Base-by-base conservation (phyloP, 805 yeast species). In the Candida yuanshanica region DNA sequence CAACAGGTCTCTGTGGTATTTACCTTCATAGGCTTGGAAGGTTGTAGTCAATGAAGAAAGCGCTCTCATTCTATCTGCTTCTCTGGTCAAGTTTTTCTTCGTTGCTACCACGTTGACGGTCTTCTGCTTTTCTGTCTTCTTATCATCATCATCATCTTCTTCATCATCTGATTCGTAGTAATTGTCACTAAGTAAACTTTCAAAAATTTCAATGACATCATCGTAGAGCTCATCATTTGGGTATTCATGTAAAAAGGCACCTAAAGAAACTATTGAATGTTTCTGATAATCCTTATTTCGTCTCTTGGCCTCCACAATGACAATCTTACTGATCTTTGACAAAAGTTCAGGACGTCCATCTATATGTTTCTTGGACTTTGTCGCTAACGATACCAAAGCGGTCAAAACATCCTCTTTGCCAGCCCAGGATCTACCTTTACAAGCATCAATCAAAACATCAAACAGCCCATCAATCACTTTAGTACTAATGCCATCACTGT, bases 381-480 rank as follows among this genome's bases (percentile, higher is more conserved):
- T 53, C 0, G 81, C 55, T 24, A 84, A 67, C 2, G 76, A 62
- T 0, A 85, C 83, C 40, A 90, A 63, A 0, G 96, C 85, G 27
- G 77, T 78, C 16, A 88, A 65, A 1, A 93, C 72, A 22, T 69
- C 60, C 50, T 89, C 96, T 53, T 91, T 91, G 6, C 97, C 98
- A 13, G 72, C 70, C 93, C 96, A 91, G 9, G 91, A 75, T 45
- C 95, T 76, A 1, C 96, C 96, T 41, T 71, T 68, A 41, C 80
- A 69, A 0, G 95, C 77, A 22, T 70, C 71, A 14, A 84, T 56
- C 35, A 87, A 64, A 7, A 79, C 64, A 0, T 65, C 61, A 43
- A 84, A 75, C 14, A 87, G 57, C 14, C 51, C 57, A 2, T 55
- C 55, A 18, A 50, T 31, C 21, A 50, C 58, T 4, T 57, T 46